These are phyloP conservation scores for Xanthoparmelia taractica DNA, from an alignment of 495 filamentous ascomycete genomes.

Conservation along the genomic window DNA sequence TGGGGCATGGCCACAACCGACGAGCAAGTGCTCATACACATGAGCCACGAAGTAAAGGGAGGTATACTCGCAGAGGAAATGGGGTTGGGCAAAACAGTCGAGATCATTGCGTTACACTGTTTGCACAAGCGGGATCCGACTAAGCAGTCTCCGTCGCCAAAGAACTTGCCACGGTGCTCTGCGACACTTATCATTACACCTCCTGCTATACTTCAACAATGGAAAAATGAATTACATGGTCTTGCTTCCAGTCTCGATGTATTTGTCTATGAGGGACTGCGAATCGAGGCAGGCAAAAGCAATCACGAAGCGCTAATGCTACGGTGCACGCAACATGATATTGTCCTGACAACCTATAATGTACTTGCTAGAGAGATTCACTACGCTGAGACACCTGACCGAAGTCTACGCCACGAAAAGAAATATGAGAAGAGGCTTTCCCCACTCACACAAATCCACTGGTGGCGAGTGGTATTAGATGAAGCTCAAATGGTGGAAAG, in stretches of 20 bases:
- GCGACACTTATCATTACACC: constrained; percentile 88
- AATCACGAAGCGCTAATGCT: constrained; percentile 42
- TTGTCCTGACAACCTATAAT: constrained; percentile 78
- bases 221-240: constrained; percentile 66
- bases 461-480: constrained; percentile 92
- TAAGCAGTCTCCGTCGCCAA: constrained; percentile 25
- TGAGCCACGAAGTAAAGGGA: constrained; percentile 38
- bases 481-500: constrained; percentile 95
- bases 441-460: constrained; percentile 68
- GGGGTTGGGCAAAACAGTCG: constrained; percentile 92
- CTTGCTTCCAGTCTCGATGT: constrained; percentile 59
- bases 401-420: constrained; percentile 57
- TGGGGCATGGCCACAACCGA: constrained; percentile 54
- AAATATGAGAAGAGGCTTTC: constrained; percentile 61
- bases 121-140: constrained; percentile 43
- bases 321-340: constrained; percentile 52
- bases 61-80: constrained; percentile 89
- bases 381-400: constrained; percentile 56
- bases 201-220: constrained; percentile 72
- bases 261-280: constrained; percentile 44
- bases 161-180: constrained; percentile 38
- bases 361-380: constrained; percentile 72
- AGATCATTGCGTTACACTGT: constrained; percentile 70
- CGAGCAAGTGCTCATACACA: constrained; percentile 38
- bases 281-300: constrained; percentile 34